These are phyloP conservation scores for Boletus rubroflammeus DNA, from an alignment of 768 basidiomycete species.

Conservation along the genomic window DNA sequence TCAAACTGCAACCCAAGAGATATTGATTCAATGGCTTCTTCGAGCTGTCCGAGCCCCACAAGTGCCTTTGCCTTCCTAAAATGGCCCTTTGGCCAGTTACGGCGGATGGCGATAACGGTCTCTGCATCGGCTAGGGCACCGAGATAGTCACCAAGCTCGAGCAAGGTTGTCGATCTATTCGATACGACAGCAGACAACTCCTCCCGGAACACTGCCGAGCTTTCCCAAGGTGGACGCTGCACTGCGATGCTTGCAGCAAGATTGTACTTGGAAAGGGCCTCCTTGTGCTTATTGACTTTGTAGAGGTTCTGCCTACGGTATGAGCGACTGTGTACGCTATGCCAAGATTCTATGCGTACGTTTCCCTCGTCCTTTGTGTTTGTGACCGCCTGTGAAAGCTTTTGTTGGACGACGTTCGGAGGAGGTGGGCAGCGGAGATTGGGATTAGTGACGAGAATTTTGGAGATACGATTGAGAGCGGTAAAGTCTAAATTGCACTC, in stretches of 20 bases:
- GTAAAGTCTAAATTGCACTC: constrained; percentile 73
- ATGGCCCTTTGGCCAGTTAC: constrained; percentile 93
- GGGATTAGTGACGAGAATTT: constrained; percentile 64
- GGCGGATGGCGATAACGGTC: constrained; percentile 77
- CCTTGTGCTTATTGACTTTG: constrained; percentile 64
- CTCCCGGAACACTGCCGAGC: constrained; percentile 77
- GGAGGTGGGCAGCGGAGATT: constrained; percentile 78
- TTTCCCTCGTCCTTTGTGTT: constrained; percentile 93
- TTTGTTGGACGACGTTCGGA: constrained; percentile 68
- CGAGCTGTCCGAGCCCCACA: constrained; percentile 58
- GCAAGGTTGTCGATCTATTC: constrained; percentile 87
- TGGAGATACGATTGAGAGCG: constrained; percentile 71
- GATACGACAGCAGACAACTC: constrained; percentile 88
- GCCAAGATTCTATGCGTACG: constrained; percentile 45
- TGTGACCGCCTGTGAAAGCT: constrained; percentile 70
- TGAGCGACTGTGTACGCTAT: constrained; percentile 4
- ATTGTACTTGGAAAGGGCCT: constrained; percentile 78
- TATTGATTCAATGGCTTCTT: constrained; percentile 81
- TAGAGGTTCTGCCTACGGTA: constrained; percentile 57
- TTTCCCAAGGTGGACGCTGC: constrained; percentile 87
- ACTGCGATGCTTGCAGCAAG: constrained; percentile 72
- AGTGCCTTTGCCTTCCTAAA: constrained; percentile 92
- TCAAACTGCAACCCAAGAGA: constrained; percentile 85
- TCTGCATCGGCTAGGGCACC: constrained; percentile 87
- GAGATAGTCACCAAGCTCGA: constrained; percentile 70